Conservation (phyloP, 164 flowering plant species). For the Kalanchoe fedtschenkoi region DNA sequence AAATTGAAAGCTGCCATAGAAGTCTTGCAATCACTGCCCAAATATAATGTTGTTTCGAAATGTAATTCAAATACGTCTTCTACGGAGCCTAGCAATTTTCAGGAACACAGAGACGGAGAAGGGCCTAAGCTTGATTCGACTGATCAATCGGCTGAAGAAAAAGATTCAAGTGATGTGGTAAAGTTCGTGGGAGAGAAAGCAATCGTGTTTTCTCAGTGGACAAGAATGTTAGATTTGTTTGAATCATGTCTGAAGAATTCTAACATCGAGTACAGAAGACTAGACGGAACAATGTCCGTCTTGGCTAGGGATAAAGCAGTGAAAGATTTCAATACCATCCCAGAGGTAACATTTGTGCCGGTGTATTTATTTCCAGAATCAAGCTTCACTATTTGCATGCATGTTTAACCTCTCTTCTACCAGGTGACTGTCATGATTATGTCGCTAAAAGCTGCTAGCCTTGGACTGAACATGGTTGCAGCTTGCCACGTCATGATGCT, state of each 20-base stretch:
- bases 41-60: constrained; percentile 15
- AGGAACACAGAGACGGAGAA: constrained; percentile 13
- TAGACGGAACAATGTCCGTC: constrained; percentile 94
- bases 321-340: constrained; percentile 60
- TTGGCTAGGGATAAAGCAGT: constrained; percentile 82
- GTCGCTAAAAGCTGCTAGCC: constrained; percentile 97
- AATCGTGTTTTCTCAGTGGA: constrained; percentile 96
- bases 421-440: constrained; percentile 90
- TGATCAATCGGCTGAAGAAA: not conserved
- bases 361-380: not conserved
- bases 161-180: constrained; percentile 9
- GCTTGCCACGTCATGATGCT: constrained; percentile 82
- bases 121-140: constrained; percentile 11
- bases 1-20: constrained; percentile 78
- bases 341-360: constrained; percentile 2
- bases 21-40: constrained; percentile 46
- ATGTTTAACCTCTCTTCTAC: constrained; percentile 4
- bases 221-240: constrained; percentile 83
- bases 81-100: constrained; percentile 9
- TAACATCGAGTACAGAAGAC: constrained; percentile 75
- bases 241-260: constrained; percentile 58
- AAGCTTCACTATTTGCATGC: not conserved
- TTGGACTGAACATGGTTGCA: constrained; percentile 92
- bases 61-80: constrained; percentile 8
- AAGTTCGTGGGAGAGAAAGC: constrained; percentile 52